Evolutionary conservation across 805 yeast species (phyloP), one percentile per base, ranked within the genome.

Genomic region (Starmera dryadoides): DNA sequence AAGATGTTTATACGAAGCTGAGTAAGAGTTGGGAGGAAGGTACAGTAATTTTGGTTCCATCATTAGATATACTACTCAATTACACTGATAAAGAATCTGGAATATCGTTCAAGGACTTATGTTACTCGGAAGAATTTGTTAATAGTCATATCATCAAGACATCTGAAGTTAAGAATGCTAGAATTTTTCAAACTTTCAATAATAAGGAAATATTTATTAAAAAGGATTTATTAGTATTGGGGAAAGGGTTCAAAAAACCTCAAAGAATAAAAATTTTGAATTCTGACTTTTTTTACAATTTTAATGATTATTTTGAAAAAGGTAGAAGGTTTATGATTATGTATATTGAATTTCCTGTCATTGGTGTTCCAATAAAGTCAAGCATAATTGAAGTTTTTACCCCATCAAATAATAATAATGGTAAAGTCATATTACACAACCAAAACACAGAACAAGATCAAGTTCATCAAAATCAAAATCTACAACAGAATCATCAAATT

Each of bases 31-130:
- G 56, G 51, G 33, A 59, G 57, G 43, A 81, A 30, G 67, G 66
- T 16, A 72, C 71, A n/a, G 78, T 69, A 53, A 66, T 85, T 12
- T 53, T 85, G n/a, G 77, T 81, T 1, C 95, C 95, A 0, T 75
- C 77, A 5, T 61, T 81, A 1, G 53, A 59, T 21, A 58, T 71
- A 3, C 60, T 83, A 10, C 50, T 61, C 34, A 55, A 66, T 37
- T 63, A 58, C 42, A 54, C 51, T 15, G 79, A 74, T 38, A 39
- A 43, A 11, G 66, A 59, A 16, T 42, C 71, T 0, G 62, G 67
- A 9, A 38, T 56, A 2, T 52, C 68, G 3, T 66, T 77, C 39
- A 55, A 52, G 3, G 85, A 79, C 2, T 56, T 77, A 12, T 79
- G 86, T 53, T 71, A 71, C 36, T 68, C 65, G 30, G 74, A 73